Evolutionary conservation across 345 rosid species (phyloP), one percentile per base, ranked within the genome.

Genomic region (Salix arbutifolia): DNA sequence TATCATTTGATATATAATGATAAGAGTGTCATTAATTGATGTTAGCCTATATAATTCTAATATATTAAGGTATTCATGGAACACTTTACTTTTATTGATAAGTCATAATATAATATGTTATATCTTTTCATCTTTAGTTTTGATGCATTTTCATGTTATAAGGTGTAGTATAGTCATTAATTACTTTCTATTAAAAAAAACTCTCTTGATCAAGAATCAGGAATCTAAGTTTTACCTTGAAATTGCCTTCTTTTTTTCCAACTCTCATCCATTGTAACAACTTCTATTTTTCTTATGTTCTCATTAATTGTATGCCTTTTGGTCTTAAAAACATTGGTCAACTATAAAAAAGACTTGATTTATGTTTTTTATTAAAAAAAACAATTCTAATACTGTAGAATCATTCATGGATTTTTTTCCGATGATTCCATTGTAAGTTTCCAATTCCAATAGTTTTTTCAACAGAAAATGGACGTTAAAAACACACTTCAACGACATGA

Each of bases 261-360:
- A 37, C 91, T 90, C 70, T 65, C 87, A 74, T 78, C 89, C 81
- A 75, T 83, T 35, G 94, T 94, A 38, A 94, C 96, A 52, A 90
- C 90, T 89, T 94, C 92, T 58, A 91, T 87, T 84, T 90, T 94
- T 81, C 86, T 89, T 18, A 92, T 85, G 75, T 93, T 94, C 67
- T 87, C 95, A 76, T 84, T 82, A 70, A 88, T 80, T 18, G 90
- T 84, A 79, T 86, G 86, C 77, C 87, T 89, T 40, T 40, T 40
- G 13, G 46, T 40, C 46, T 40, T 35, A 2, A 40, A 11, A 40
- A 10, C 46, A 0, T 40, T 11, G 2, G 13, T 40, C 14, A 13
- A 40, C 14, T 40, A 40, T 11, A 10, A 2, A 40, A 40, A 40
- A 40, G 46, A 40, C 46, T 40, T 40, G 1, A 2, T 40, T 40